Base-by-base conservation (phyloP, 2,329 filamentous ascomycete genomes). In the Lachnellula subtilissima region DNA sequence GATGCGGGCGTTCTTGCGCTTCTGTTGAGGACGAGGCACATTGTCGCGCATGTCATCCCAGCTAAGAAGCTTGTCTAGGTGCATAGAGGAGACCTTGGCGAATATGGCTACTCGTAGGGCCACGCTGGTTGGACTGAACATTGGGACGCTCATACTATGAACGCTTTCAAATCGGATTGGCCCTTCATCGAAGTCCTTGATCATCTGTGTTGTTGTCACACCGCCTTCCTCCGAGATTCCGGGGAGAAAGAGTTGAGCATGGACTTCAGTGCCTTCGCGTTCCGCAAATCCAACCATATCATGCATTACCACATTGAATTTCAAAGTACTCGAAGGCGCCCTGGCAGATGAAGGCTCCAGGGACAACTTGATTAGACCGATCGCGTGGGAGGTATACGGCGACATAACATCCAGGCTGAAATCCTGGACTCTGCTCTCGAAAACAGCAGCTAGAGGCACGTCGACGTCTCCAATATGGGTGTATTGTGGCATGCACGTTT, bases 251-350 rank as follows among this genome's bases (percentile, higher is more conserved):
- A 99, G 83, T 72, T 97, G 92, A 1, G 91, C 94, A 72, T 99
- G 94, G 28, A 99, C 91, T 63, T 96, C 88, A 0, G 90, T 96
- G 14, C 94, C 94, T 75, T 99, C 94, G 60, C 93, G 85, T 73
- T 99, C 94, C 0, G 94, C 88, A 65, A 99, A 99, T 1, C 94
- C 94, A 37, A 94, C 76, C 74, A 99, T 83, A 69, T 97, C 91
- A 68, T 96, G 92, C 90, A 99, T 96, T 35, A 97, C 92, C 5
- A 97, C 92, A 67, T 97, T 99, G 75, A 99, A 99, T 70, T 97
- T 99, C 56, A 97, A 76, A 2, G 90, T 97, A 56, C 89, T 94
- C 12, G 90, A 89, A 14, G 94, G 94, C 4, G 92, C 93, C 66
- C 95, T 87, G 2, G 93, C 92, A 48, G 91, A 93, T 0, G 93